These are phyloP conservation scores for Solanum bulbocastanum DNA, from an alignment of 257 asterid species.

Conservation along the genomic window DNA sequence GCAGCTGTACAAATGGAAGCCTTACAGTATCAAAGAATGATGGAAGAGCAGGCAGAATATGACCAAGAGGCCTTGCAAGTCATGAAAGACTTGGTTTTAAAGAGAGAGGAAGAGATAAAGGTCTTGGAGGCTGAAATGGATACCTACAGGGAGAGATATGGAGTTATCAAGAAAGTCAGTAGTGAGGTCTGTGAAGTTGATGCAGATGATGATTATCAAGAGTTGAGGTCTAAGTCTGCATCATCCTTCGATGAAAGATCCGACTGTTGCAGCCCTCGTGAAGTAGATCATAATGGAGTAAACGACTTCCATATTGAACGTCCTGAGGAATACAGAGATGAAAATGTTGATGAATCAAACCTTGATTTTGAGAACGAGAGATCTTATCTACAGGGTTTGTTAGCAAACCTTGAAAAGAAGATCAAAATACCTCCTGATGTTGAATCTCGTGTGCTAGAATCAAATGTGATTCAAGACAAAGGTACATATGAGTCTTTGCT, in stretches of 20 bases:
- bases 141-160: constrained; percentile 43
- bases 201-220: constrained; percentile 55
- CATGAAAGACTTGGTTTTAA: constrained; percentile 44
- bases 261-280: constrained; percentile 25
- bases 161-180: constrained; percentile 32
- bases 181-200: constrained; percentile 65
- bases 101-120: constrained; percentile 55
- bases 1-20: constrained; percentile 99
- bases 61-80: constrained; percentile 68
- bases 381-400: constrained; percentile 30
- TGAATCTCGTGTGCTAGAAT: constrained; percentile 8
- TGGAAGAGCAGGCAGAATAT: constrained; percentile 93
- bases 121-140: constrained; percentile 53
- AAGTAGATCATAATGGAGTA: constrained; percentile 16
- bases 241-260: constrained; percentile 33
- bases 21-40: constrained; percentile 88
- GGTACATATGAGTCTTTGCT: constrained; percentile 14
- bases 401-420: constrained; percentile 42
- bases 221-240: constrained; percentile 35
- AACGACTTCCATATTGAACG: constrained; percentile 6
- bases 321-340: constrained; percentile 9
- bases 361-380: constrained; percentile 54
- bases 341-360: constrained; percentile 23
- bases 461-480: constrained; percentile 14
- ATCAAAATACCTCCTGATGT: constrained; percentile 15